phyloP scores from a whole-genome alignment of 352 stramenopile genomes.

The Phytopythium aichiense region DNA sequence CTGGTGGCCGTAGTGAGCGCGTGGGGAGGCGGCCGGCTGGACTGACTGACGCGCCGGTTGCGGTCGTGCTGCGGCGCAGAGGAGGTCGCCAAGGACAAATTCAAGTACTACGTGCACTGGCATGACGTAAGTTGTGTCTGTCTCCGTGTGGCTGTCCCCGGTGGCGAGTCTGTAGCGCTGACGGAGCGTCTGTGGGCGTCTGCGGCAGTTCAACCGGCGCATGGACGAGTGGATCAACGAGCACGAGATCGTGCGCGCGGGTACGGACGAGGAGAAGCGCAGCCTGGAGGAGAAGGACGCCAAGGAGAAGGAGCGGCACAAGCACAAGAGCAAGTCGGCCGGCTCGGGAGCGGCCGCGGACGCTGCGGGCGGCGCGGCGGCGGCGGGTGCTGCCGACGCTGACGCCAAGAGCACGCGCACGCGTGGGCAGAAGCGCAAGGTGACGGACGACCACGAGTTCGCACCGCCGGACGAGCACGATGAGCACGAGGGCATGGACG shows the following conservation, averaged over 20 bases:
- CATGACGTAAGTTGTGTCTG: conserved; percentile 44
- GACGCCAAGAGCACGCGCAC: conserved; percentile 41
- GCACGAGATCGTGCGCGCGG: conserved; percentile 68
- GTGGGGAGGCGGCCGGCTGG: too few relatives aligned
- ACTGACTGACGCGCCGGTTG: conserved; percentile 2
- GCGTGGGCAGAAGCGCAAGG: conserved; percentile 74
- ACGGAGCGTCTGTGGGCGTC: not conserved
- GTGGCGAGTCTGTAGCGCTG: not conserved
- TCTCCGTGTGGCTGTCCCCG: not conserved
- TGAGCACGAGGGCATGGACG: conserved; percentile 98
- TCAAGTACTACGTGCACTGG: conserved; percentile 87
- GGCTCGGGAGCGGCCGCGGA: not conserved
- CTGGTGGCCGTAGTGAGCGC: not conserved
- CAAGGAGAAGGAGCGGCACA: conserved; percentile 65
- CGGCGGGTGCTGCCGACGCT: conserved; percentile 1
- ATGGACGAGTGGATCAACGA: conserved; percentile 90
- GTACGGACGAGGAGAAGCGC: conserved; percentile 70
- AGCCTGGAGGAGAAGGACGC: conserved; percentile 72
- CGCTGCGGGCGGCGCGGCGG: not conserved
- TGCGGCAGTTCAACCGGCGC: conserved; percentile 70
- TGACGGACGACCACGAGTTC: conserved; percentile 67
- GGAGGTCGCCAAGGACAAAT: conserved; percentile 47
- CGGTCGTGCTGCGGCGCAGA: conserved; percentile 17
- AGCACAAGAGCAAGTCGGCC: conserved; percentile 33
- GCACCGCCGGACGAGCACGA: conserved; percentile 91